These are phyloP conservation scores for Neoboletus brunneissimus DNA, from an alignment of 768 basidiomycete genomes.

Conservation along the genomic window DNA sequence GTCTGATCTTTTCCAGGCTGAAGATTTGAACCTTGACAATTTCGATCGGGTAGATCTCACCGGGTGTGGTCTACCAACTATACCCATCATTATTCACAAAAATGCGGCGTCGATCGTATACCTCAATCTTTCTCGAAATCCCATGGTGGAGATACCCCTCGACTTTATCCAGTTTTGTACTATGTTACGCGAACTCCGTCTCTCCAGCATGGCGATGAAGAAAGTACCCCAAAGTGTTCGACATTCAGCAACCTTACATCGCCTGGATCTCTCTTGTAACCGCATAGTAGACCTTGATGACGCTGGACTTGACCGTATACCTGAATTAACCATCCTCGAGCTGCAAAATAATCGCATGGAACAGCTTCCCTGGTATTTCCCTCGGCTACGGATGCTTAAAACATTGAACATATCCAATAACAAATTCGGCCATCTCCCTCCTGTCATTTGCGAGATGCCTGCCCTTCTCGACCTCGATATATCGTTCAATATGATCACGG, in stretches of 20 bases:
- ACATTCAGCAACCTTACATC: slow-evolving; percentile 66
- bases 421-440: slow-evolving; percentile 76
- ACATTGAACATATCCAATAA: slow-evolving; percentile 95
- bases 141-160: slow-evolving; percentile 92
- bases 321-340: slow-evolving; percentile 62
- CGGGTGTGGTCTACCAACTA: slow-evolving; percentile 74
- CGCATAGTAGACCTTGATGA: slow-evolving; percentile 87
- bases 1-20: slow-evolving; percentile 48
- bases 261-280: slow-evolving; percentile 89
- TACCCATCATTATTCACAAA: slow-evolving; percentile 83
- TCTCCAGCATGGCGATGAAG: slow-evolving; percentile 93
- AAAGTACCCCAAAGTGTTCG: slow-evolving; percentile 84
- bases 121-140: slow-evolving; percentile 89
- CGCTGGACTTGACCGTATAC: slow-evolving; percentile 75
- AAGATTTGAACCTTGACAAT: slow-evolving; percentile 65
- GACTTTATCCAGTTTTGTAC: slow-evolving; percentile 93
- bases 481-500: slow-evolving; percentile 88
- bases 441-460: slow-evolving; percentile 68
- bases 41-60: slow-evolving; percentile 83
- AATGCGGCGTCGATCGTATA: slow-evolving; percentile 81
- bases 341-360: slow-evolving; percentile 92
- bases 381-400: slow-evolving; percentile 64
- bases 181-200: slow-evolving; percentile 75
- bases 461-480: slow-evolving; percentile 84
- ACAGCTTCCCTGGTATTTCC: slow-evolving; percentile 82